A percentile compares a stretch with the other conserved stretches of the same genome.
phyloP scores from a whole-genome alignment of 768 basidiomycete species.

The Steccherinum ochraceum region DNA sequence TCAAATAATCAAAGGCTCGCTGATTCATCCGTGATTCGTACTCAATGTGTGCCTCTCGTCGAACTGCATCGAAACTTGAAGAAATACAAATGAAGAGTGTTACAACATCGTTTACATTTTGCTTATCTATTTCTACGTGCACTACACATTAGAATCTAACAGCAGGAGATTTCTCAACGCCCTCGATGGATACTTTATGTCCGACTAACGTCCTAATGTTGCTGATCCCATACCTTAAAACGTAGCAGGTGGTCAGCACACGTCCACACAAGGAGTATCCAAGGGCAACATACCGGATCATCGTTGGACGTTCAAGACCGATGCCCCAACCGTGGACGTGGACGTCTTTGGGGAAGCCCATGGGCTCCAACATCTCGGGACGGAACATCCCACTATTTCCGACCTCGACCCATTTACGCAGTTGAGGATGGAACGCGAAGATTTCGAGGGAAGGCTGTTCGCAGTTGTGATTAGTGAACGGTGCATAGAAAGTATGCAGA shows the following conservation, averaged over 20 bases:
- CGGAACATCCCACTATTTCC: constrained; percentile 99
- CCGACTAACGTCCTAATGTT: constrained; percentile 96
- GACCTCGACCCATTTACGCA: constrained; percentile 95
- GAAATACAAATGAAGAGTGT: too few relatives aligned
- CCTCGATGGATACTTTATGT: constrained; percentile 91
- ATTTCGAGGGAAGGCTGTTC: constrained; percentile 90
- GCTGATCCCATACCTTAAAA: constrained; percentile 83
- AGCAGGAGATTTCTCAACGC: constrained; percentile 82
- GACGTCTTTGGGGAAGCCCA: constrained; percentile 96
- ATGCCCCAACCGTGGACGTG: constrained; percentile 98
- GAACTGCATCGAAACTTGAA: too few relatives aligned
- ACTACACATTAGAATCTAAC: constrained; percentile 91
- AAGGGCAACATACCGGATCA: constrained; percentile 75
- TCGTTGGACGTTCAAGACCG: constrained; percentile 90
- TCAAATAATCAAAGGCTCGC: too few relatives aligned
- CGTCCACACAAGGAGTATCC: background rate
- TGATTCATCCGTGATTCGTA: too few relatives aligned
- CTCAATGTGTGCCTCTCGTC: too few relatives aligned
- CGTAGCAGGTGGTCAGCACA: background rate
- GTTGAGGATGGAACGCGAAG: constrained; percentile 93
- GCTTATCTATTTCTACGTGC: too few relatives aligned
- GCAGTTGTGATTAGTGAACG: background rate
- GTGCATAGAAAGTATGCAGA: too few relatives aligned
- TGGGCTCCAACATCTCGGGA: constrained; percentile 98
- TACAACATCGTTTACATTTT: too few relatives aligned